phyloP scores from a whole-genome alignment of 2,329 filamentous ascomycete genomes.

The Kalaharituber pfeilii region DNA sequence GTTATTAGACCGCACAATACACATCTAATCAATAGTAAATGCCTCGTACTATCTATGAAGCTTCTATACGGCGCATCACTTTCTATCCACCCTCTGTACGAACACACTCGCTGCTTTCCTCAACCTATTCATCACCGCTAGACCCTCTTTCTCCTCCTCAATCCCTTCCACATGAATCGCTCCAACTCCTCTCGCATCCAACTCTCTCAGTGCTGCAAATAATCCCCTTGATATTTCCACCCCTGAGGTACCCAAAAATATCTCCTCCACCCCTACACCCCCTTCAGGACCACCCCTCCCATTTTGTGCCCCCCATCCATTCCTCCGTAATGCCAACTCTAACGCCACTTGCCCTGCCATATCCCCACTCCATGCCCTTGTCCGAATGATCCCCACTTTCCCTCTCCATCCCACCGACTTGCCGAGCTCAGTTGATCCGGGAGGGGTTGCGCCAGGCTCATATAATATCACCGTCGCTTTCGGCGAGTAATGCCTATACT shows the following conservation, averaged over 20 bases:
- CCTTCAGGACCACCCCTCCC: constrained; percentile 14
- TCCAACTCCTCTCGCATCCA: constrained; percentile 64
- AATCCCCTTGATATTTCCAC: constrained; percentile 66
- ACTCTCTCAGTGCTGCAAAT: constrained; percentile 69
- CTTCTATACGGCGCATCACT: no score
- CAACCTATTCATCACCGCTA: constrained; percentile 70
- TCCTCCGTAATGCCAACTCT: constrained; percentile 28
- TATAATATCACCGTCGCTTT: constrained; percentile 72
- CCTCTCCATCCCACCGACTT: constrained; percentile 23
- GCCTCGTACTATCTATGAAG: not conserved
- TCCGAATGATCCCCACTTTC: constrained; percentile 38
- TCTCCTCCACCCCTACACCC: not conserved
- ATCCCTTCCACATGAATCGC: constrained; percentile 86
- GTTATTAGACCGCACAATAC: no score
- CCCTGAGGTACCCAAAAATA: constrained; percentile 39
- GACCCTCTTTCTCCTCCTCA: constrained; percentile 58
- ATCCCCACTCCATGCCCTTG: constrained; percentile 40
- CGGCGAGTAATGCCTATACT: constrained; percentile 95
- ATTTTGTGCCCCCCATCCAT: constrained; percentile 21
- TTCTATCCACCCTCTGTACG: constrained; percentile 14
- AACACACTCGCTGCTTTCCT: constrained; percentile 50
- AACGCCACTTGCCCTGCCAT: no score
- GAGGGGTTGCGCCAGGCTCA: constrained; percentile 37
- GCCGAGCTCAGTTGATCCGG: constrained; percentile 22
- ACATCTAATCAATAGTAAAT: no score